Evolutionary conservation across 306 rosid species (phyloP).

Genomic region (Castanospermum australe): DNA sequence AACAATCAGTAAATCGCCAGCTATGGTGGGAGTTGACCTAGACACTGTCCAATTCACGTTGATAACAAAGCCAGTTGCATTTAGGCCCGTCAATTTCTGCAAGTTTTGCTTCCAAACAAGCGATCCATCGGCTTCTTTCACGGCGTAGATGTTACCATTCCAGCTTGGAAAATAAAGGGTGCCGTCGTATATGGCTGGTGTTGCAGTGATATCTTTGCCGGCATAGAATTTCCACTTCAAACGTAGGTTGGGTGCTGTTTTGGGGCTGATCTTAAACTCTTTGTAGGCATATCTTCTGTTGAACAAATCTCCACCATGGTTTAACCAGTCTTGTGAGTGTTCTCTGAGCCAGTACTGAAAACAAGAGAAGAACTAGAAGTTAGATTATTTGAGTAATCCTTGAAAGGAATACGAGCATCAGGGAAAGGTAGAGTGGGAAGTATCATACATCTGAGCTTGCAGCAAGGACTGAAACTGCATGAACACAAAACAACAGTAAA

Average conservation of each 20-base stretch:
- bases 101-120: slow-evolving; percentile 37
- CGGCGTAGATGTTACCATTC: slow-evolving; percentile 72
- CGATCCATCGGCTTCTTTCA: slow-evolving; percentile 34
- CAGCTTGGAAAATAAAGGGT: slow-evolving; percentile 70
- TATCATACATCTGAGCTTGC: not conserved
- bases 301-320: slow-evolving; percentile 53
- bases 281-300: slow-evolving; percentile 52
- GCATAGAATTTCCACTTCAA: slow-evolving; percentile 61
- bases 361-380: too few relatives aligned
- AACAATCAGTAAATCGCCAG: slow-evolving; percentile 21
- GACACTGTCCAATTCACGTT: slow-evolving; percentile 47
- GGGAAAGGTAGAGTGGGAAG: too few relatives aligned
- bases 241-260: slow-evolving; percentile 33
- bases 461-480: not conserved
- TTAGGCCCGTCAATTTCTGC: slow-evolving; percentile 47
- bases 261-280: slow-evolving; percentile 44
- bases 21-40: slow-evolving; percentile 57
- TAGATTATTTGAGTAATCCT: too few relatives aligned
- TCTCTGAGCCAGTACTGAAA: not conserved
- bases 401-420: too few relatives aligned
- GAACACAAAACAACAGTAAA: not conserved
- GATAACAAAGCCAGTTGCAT: slow-evolving; percentile 32
- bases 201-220: slow-evolving; percentile 57
- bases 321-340: slow-evolving; percentile 39
- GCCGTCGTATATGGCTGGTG: slow-evolving; percentile 51